Percentiles rank a stretch among this genome's conserved stretches.
Conservation (phyloP, 164 flowering plant species). For the Warburgia ugandensis region DNA sequence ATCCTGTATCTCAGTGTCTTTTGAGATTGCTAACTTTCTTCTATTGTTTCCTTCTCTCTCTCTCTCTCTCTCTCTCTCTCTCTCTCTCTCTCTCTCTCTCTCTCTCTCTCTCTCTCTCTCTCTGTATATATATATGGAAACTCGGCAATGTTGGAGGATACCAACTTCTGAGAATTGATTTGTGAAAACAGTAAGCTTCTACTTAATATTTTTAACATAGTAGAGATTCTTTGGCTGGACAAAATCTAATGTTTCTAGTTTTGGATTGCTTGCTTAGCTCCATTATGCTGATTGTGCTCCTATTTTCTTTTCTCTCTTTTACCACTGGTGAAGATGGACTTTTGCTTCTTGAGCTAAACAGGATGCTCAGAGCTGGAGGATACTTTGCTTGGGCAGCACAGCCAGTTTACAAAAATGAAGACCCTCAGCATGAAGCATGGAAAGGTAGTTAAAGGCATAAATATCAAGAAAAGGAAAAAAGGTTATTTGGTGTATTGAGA, state of each 20-base stretch:
- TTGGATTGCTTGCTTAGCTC: too few species aligned
- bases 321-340: conserved; percentile 41
- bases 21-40: neutral
- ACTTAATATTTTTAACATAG: too few species aligned
- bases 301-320: conserved; percentile 5
- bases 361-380: conserved; percentile 83
- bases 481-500: neutral
- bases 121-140: neutral
- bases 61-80: conserved; percentile 1
- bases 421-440: conserved; percentile 66
- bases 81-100: neutral
- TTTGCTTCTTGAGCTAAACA: conserved; percentile 77
- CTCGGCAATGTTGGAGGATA: neutral
- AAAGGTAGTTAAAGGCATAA: conserved; percentile 39
- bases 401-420: conserved; percentile 84
- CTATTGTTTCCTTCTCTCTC: neutral
- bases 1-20: too few species aligned
- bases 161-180: neutral
- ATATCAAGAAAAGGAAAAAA: neutral
- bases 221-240: too few species aligned
- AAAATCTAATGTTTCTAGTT: too few species aligned
- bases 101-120: conserved; percentile 4
- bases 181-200: too few species aligned
- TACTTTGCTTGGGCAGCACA: conserved; percentile 94
- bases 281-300: too few species aligned